Evolutionary conservation across 257 asterid genomes (phyloP).

Genomic region (Knoxia roxburghii): DNA sequence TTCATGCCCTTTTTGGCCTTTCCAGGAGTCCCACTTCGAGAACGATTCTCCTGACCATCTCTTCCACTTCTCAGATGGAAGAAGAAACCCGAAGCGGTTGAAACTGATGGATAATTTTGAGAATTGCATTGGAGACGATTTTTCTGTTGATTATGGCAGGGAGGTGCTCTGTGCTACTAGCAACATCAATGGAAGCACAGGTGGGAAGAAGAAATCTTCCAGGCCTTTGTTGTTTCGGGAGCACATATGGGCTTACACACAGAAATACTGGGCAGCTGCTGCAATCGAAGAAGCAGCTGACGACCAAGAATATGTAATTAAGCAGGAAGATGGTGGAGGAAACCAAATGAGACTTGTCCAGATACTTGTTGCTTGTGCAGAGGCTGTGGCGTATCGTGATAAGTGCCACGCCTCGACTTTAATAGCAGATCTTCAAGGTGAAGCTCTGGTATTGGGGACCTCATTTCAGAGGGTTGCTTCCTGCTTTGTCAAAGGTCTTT

Average conservation of each 20-base stretch:
- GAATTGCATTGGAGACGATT: background rate
- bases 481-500: constrained; percentile 14
- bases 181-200: background rate
- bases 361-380: constrained; percentile 15
- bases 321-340: background rate
- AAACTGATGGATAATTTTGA: background rate
- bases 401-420: constrained; percentile 13
- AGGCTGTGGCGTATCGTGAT: constrained; percentile 18
- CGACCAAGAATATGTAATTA: background rate
- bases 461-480: constrained; percentile 15
- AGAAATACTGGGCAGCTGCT: constrained; percentile 10
- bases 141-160: background rate
- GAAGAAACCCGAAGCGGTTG: constrained; percentile 1
- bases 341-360: constrained; percentile 4
- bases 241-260: constrained; percentile 9
- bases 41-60: background rate
- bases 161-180: background rate
- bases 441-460: constrained; percentile 10
- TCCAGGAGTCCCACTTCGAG: constrained; percentile 7
- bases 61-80: background rate
- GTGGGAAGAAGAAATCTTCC: background rate
- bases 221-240: constrained; percentile 13
- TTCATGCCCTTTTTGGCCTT: constrained; percentile 6
- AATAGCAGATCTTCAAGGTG: constrained; percentile 9
- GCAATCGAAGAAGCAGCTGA: constrained; percentile 8